phyloP scores from a whole-genome alignment of 495 filamentous ascomycete species.

The Aspergillus panamensis region DNA sequence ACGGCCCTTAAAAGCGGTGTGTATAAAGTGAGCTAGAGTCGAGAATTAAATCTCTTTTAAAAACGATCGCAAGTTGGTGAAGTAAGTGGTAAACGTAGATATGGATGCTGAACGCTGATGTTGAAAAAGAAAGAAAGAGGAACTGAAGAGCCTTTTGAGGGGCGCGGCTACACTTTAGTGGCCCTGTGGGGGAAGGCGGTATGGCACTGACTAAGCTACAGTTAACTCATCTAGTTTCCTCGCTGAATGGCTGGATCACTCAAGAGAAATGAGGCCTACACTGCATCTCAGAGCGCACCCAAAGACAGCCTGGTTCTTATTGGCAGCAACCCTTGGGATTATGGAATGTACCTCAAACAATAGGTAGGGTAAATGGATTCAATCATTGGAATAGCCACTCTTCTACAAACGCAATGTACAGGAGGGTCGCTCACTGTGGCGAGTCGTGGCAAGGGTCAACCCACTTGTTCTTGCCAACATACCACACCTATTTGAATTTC shows the following conservation, averaged over 20 bases:
- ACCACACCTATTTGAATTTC: too few relatives aligned
- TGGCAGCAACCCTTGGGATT: too few relatives aligned
- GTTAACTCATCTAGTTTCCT: neutral
- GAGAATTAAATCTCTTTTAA: slow-evolving; percentile 41
- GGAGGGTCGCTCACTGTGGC: too few relatives aligned
- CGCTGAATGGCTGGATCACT: neutral
- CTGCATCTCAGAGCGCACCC: neutral
- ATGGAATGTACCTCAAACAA: too few relatives aligned
- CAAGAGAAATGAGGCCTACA: neutral
- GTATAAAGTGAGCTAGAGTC: slow-evolving; percentile 28
- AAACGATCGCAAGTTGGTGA: slow-evolving; percentile 24
- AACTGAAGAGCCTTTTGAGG: slow-evolving; percentile 44
- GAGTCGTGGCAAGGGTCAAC: too few relatives aligned
- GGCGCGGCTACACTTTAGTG: slow-evolving; percentile 21
- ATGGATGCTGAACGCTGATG: slow-evolving; percentile 20
- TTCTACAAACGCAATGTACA: too few relatives aligned
- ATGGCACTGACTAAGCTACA: slow-evolving; percentile 23
- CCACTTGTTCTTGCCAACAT: too few relatives aligned
- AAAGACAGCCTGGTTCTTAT: too few relatives aligned
- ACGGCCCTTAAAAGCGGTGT: slow-evolving; percentile 44
- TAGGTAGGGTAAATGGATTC: too few relatives aligned
- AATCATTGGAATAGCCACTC: too few relatives aligned
- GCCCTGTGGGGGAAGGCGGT: slow-evolving; percentile 41
- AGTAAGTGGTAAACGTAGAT: slow-evolving; percentile 9
- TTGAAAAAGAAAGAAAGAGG: slow-evolving; percentile 29